These are phyloP conservation scores for Spergularia bocconei DNA, from an alignment of 148 eudicot genomes.

Conservation along the genomic window DNA sequence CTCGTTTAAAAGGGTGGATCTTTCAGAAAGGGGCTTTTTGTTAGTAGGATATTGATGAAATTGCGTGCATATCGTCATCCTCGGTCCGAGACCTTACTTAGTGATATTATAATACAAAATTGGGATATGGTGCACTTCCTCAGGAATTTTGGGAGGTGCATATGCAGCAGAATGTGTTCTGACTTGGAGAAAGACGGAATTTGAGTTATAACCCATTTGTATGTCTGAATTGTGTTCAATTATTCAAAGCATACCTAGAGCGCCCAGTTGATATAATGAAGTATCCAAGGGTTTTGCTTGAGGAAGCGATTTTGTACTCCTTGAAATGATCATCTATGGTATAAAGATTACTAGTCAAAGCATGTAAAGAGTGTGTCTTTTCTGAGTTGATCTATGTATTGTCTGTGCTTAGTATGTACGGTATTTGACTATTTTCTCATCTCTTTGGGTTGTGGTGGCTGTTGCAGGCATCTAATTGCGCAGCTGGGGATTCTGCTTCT, in stretches of 20 bases:
- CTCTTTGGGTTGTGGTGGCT: neutral
- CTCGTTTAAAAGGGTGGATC: no score
- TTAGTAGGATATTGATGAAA: no score
- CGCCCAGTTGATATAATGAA: neutral
- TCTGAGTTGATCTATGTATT: neutral
- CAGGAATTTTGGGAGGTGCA: no score
- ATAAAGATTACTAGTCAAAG: neutral
- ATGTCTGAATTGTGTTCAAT: neutral
- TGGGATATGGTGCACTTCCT: no score
- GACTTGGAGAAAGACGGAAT: no score
- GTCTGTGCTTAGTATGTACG: neutral
- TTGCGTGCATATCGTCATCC: no score
- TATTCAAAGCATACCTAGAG: neutral
- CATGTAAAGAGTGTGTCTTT: neutral
- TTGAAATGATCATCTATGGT: neutral
- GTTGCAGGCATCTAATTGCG: slow-evolving; percentile 65
- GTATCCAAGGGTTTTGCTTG: neutral
- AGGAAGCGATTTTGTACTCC: neutral
- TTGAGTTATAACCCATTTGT: neutral
- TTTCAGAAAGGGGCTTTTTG: no score
- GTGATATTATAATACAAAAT: no score
- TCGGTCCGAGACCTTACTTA: no score
- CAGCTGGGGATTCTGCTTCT: slow-evolving; percentile 75
- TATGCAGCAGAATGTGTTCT: no score
- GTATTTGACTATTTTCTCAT: neutral